A percentile compares a stretch with the other conserved stretches of the same genome.
phyloP scores from a whole-genome alignment of 805 yeast genomes.

The Yarrowia alimentaria region DNA sequence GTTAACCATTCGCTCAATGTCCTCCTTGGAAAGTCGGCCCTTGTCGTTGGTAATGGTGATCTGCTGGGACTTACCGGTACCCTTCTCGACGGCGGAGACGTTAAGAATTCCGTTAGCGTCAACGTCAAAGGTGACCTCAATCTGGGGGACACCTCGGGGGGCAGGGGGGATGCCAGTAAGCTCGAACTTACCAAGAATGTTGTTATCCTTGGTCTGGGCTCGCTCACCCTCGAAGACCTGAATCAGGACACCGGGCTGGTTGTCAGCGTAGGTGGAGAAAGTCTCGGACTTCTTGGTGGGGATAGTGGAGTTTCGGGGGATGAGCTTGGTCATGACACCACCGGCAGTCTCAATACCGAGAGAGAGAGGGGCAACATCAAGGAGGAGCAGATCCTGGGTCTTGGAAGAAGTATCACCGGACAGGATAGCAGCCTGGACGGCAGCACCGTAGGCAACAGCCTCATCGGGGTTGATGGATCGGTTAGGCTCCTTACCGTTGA shows the following conservation, averaged over 20 bases:
- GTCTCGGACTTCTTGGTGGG: constrained; percentile 97
- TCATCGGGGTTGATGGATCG: constrained; percentile 97
- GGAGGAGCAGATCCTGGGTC: constrained; percentile 90
- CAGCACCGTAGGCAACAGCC: constrained; percentile 99
- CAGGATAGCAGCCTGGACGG: constrained; percentile 95
- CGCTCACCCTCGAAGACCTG: constrained; percentile 99
- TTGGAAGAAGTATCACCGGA: constrained; percentile 94
- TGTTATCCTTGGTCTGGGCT: constrained; percentile 93
- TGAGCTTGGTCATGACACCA: constrained; percentile 98
- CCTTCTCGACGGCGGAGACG: constrained; percentile 95
- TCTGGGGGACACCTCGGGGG: constrained; percentile 98
- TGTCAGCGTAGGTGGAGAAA: constrained; percentile 95
- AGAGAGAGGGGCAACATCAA: constrained; percentile 97
- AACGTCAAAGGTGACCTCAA: constrained; percentile 94
- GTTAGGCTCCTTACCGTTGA: constrained; percentile 97
- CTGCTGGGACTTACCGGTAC: constrained; percentile 96
- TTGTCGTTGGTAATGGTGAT: constrained; percentile 97
- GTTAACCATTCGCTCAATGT: constrained; percentile 94
- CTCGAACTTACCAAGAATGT: constrained; percentile 95
- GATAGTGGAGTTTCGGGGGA: constrained; percentile 96
- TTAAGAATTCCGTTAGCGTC: constrained; percentile 97
- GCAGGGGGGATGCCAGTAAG: constrained; percentile 97
- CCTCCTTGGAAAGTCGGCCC: constrained; percentile 97
- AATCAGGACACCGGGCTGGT: constrained; percentile 97
- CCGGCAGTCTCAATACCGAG: constrained; percentile 99